These are phyloP conservation scores for Heteromeles arbutifolia DNA, from an alignment of 306 rosid species.

Conservation along the genomic window DNA sequence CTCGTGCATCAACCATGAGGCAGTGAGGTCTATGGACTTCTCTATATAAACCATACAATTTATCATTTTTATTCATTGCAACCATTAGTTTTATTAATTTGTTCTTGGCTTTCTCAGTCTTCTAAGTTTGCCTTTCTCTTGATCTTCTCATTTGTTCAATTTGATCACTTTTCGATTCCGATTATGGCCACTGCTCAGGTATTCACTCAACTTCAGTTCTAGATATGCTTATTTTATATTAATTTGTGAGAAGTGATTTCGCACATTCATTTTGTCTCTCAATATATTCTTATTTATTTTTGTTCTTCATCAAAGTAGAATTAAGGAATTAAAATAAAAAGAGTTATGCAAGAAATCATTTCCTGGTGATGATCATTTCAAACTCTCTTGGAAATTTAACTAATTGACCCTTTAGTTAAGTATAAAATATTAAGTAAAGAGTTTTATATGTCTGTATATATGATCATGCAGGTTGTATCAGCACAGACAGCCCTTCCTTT, in stretches of 20 bases:
- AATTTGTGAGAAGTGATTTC: too few relatives aligned
- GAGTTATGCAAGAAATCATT: too few relatives aligned
- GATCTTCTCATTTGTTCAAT: neutral
- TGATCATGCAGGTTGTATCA: slow-evolving; percentile 43
- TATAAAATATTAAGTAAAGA: neutral
- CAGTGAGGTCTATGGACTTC: neutral
- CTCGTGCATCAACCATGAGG: neutral
- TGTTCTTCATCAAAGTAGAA: too few relatives aligned
- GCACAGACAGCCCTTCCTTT: slow-evolving; percentile 46
- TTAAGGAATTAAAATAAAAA: too few relatives aligned
- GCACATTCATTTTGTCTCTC: too few relatives aligned
- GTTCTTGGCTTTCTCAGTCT: slow-evolving; percentile 3
- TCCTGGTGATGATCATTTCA: neutral
- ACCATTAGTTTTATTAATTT: slow-evolving; percentile 21
- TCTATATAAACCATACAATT: slow-evolving; percentile 10
- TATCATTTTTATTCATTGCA: slow-evolving; percentile 12
- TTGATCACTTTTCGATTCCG: neutral
- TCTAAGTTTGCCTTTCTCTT: neutral
- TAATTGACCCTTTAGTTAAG: neutral
- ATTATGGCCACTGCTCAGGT: slow-evolving; percentile 76
- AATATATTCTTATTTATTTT: too few relatives aligned
- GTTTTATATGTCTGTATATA: neutral
- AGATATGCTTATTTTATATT: neutral
- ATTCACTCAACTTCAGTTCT: neutral
- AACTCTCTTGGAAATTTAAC: neutral